Evolutionary conservation across 2,329 filamentous ascomycete genomes (phyloP).

Genomic region (Fusarium stilboides): DNA sequence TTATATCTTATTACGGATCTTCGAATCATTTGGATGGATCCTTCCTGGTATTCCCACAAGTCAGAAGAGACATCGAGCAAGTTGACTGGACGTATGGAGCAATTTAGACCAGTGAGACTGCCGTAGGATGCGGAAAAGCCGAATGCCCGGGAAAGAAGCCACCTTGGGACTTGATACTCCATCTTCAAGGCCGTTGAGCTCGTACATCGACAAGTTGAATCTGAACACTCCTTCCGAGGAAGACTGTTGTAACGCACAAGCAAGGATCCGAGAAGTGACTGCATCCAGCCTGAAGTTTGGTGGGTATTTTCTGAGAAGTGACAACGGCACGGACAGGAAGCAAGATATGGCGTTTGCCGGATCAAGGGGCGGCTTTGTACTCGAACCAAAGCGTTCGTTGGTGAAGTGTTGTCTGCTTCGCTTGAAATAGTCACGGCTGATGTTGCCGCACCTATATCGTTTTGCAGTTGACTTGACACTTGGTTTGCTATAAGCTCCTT

Average conservation of each 20-base stretch:
- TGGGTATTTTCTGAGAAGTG: constrained; percentile 13
- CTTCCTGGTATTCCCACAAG: accelerated
- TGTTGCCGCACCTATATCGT: accelerated
- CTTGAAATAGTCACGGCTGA: accelerated
- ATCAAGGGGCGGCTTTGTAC: background rate
- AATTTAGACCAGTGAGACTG: constrained; percentile 6
- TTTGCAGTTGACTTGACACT: background rate
- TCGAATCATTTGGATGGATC: background rate
- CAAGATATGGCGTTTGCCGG: accelerated
- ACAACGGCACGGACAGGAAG: constrained; percentile 16
- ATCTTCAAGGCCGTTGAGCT: background rate
- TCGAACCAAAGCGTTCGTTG: background rate
- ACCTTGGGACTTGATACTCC: constrained; percentile 28
- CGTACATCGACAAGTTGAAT: background rate
- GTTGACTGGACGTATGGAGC: constrained; percentile 9
- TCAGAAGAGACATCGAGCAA: accelerated
- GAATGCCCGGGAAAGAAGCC: constrained; percentile 12
- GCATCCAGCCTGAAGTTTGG: constrained; percentile 9
- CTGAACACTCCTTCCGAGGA: constrained; percentile 1
- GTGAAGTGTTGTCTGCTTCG: accelerated
- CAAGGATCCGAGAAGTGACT: constrained; percentile 24
- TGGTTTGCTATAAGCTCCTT: background rate
- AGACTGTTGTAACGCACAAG: constrained; percentile 13
- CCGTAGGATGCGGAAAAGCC: constrained; percentile 10
- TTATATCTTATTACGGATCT: background rate